Conservation (phyloP, 371 early-diverging fungal species). For the Actinomortierella ambigua region DNA sequence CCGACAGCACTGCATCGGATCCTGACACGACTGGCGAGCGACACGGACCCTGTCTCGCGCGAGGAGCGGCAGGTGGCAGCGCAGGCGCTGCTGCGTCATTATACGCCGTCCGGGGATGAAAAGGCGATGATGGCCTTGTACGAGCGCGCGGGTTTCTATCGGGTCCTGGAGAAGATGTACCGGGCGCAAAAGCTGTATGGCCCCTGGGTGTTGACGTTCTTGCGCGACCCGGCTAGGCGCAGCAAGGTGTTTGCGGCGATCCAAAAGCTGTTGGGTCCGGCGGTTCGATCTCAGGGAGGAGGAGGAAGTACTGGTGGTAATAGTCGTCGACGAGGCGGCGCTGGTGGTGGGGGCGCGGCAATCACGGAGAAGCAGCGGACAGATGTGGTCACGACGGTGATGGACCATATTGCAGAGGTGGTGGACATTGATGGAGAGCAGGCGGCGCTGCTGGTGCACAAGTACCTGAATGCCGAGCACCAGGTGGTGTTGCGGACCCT, state of each 20-base stretch:
- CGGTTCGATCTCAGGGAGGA: constrained; percentile 21
- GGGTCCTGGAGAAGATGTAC: constrained; percentile 71
- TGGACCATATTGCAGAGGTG: constrained; percentile 68
- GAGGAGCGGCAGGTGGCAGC: constrained; percentile 74
- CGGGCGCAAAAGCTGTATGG: constrained; percentile 68
- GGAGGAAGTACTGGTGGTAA: too few relatives aligned
- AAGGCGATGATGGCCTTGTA: constrained; percentile 61
- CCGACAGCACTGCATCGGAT: constrained; percentile 64
- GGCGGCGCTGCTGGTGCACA: constrained; percentile 62
- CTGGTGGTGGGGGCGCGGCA: constrained; percentile 3
- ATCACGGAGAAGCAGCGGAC: constrained; percentile 59
- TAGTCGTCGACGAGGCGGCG: too few relatives aligned
- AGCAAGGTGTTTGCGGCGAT: constrained; percentile 65
- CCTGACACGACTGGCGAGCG: constrained; percentile 60
- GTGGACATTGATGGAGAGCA: constrained; percentile 72
- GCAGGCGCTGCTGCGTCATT: constrained; percentile 64
- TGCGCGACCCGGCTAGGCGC: constrained; percentile 68
- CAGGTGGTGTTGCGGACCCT: constrained; percentile 60
- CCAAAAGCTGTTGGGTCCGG: constrained; percentile 52
- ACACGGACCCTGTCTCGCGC: constrained; percentile 55
- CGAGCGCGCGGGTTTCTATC: constrained; percentile 74
- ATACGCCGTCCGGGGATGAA: constrained; percentile 59
- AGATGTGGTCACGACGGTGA: constrained; percentile 62
- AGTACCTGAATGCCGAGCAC: constrained; percentile 68
- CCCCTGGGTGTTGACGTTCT: constrained; percentile 66